phyloP scores from a whole-genome alignment of 441 rosid genomes.

The Croton setiger region DNA sequence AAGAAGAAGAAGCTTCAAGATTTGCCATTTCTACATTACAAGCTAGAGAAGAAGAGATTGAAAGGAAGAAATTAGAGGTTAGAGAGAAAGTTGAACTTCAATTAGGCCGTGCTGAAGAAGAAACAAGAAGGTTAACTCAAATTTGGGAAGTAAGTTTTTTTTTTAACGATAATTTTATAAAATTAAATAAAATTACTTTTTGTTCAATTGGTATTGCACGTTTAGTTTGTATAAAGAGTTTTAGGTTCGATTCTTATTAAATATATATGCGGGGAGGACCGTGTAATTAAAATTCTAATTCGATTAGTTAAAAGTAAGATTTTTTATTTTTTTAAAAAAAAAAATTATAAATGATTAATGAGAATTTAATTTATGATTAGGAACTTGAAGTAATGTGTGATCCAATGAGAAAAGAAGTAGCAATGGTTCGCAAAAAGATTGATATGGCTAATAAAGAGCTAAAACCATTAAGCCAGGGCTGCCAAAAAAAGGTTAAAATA shows the following conservation, averaged over 20 bases:
- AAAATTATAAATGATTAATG: neutral
- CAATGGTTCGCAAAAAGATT: conserved; percentile 60
- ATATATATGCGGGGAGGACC: too few species aligned
- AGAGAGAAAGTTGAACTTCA: conserved; percentile 66
- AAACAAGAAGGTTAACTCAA: conserved; percentile 58
- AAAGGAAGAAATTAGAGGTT: conserved; percentile 64
- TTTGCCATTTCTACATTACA: conserved; percentile 52
- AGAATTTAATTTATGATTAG: conserved; percentile 18
- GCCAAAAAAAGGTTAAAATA: conserved; percentile 69
- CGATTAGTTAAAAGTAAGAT: too few species aligned
- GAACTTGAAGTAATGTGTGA: conserved; percentile 75
- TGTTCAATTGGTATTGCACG: too few species aligned
- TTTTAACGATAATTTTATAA: too few species aligned
- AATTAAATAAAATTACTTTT: too few species aligned
- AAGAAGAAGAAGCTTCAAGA: conserved; percentile 49
- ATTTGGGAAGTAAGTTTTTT: conserved; percentile 60
- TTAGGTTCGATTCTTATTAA: too few species aligned
- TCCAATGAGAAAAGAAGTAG: conserved; percentile 82
- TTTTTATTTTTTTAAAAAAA: too few species aligned
- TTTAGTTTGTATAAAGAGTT: too few species aligned
- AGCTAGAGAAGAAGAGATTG: conserved; percentile 82
- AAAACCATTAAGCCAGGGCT: conserved; percentile 68
- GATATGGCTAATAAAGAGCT: conserved; percentile 66
- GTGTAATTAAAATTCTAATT: too few species aligned
- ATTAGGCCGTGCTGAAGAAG: conserved; percentile 75